Evolutionary conservation across 768 basidiomycete genomes (phyloP).

Genomic region (Guyanaporus albipodus): DNA sequence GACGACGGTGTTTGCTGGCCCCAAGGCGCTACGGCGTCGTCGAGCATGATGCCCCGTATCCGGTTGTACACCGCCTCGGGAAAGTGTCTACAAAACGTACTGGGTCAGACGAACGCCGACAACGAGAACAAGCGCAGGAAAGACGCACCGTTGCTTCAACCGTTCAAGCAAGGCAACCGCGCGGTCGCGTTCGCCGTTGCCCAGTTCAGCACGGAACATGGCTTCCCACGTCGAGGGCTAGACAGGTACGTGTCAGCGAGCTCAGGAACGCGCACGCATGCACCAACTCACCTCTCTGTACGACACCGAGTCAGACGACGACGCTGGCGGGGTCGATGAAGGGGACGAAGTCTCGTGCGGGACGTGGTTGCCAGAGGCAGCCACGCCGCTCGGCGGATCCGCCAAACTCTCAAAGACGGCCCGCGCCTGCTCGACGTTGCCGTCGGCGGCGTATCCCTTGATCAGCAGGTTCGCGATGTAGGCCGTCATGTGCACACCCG

Average conservation of each 20-base stretch:
- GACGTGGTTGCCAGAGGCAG: conserved; percentile 85
- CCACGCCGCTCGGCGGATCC: conserved; percentile 80
- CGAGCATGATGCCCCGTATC: conserved; percentile 77
- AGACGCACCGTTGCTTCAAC: conserved; percentile 60
- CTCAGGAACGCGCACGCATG: not conserved
- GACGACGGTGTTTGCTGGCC: conserved; percentile 22
- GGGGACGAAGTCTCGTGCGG: conserved; percentile 47
- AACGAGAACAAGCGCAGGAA: not conserved
- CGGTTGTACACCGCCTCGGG: conserved; percentile 76
- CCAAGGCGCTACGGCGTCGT: conserved; percentile 55
- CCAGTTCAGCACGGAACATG: conserved; percentile 91
- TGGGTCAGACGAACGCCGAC: not conserved
- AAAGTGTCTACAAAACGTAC: conserved; percentile 43
- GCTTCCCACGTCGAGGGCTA: conserved; percentile 92
- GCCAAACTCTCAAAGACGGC: conserved; percentile 73
- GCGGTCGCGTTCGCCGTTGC: conserved; percentile 64
- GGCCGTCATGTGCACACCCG: conserved; percentile 84
- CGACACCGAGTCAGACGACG: conserved; percentile 38
- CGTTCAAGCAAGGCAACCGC: conserved; percentile 69
- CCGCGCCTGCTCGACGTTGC: conserved; percentile 68
- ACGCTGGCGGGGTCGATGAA: conserved; percentile 33
- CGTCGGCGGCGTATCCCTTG: conserved; percentile 62
- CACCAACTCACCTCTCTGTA: conserved; percentile 27
- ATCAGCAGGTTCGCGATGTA: conserved; percentile 79
- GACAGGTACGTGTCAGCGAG: not conserved